A percentile compares a stretch with the other conserved stretches of the same genome.
Evolutionary conservation across 257 asterid species (phyloP).

Genomic region (Nicotiana noctiflora): DNA sequence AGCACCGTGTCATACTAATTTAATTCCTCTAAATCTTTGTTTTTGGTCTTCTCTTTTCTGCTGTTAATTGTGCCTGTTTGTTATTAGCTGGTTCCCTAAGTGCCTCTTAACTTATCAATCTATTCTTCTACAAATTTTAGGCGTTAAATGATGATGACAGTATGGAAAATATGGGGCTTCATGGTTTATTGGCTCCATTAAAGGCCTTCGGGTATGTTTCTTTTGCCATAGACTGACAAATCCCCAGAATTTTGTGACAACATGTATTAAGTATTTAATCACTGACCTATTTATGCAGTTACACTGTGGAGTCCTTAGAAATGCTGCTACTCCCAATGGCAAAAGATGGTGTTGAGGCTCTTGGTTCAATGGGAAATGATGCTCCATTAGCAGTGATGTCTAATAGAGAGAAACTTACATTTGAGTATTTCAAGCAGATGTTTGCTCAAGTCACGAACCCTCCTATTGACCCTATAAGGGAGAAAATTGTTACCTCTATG

Average conservation of each 20-base stretch:
- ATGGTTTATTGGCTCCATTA: conserved; percentile 80
- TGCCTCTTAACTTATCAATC: background rate
- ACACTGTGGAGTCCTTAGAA: conserved; percentile 85
- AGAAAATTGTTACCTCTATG: conserved; percentile 97
- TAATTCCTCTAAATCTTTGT: background rate
- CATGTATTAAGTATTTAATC: conserved; percentile 9
- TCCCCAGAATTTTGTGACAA: background rate
- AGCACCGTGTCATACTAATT: conserved; percentile 25
- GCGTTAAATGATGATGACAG: conserved; percentile 60
- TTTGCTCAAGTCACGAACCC: conserved; percentile 99
- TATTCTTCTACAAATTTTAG: conserved; percentile 31
- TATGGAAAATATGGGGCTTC: conserved; percentile 89
- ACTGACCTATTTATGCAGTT: conserved; percentile 40
- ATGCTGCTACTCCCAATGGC: conserved; percentile 98
- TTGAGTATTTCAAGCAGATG: conserved; percentile 97
- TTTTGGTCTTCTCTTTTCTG: conserved; percentile 8
- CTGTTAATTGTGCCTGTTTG: background rate
- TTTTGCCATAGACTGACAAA: conserved; percentile 5
- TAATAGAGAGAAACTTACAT: conserved; percentile 82
- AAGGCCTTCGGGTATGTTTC: conserved; percentile 92
- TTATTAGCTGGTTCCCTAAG: background rate
- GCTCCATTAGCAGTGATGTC: conserved; percentile 99
- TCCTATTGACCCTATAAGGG: conserved; percentile 96
- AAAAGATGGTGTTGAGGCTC: conserved; percentile 92
- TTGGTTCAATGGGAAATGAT: conserved; percentile 99